Base-by-base conservation (phyloP, 768 basidiomycete species). In the Crucibulum laeve region DNA sequence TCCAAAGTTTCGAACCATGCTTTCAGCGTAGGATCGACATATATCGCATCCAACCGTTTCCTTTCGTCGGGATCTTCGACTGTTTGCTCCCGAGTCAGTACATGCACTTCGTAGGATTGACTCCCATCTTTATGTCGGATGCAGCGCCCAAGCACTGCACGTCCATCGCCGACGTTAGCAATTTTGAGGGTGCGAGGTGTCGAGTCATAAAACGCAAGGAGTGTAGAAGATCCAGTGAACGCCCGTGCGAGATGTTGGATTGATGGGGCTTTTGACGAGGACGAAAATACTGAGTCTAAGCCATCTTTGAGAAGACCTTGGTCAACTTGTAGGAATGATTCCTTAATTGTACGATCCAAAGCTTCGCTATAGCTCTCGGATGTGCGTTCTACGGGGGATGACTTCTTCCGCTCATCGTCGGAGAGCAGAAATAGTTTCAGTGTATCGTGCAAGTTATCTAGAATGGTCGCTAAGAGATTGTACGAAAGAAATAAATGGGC, bases 61-160 rank as follows among this genome's bases (percentile, higher is more conserved):
- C 53, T 49, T 43, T 72, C 71, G 17, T 46, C 47, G 3, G 61
- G 52, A 44, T 67, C 70, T 25, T 49, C 15, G 8, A 59, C 62
- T 18, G 58, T 60, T 43, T 74, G 70, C 28, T 71, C 71, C 5
- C 56, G 44, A 17, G 69, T 62, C 43, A 76, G 63, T 17, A 68
- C 56, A 34, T 65, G 67, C 1, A 66, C 64, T 21, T 64, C 62
- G 50, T 68, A 75, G 23, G 50, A 44, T 14, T 44, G 51, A n/a
- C 46, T 39, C 4, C 67, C 64, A 28, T 62, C 46, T 19, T 53
- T 46, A 25, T 48, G 42, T 1, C 35, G 38, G 2, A 28, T 44
- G 1, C 53, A 59, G 11, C 70, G 58, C 5, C 73, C 73, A 5
- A 72, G 55, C 3, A 74, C 60, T 4, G 69, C 72, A 13, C 71